A percentile compares a stretch with the other conserved stretches of the same genome.
Evolutionary conservation across 2,329 filamentous ascomycete species (phyloP).

Genomic region (Nakataea oryzae): DNA sequence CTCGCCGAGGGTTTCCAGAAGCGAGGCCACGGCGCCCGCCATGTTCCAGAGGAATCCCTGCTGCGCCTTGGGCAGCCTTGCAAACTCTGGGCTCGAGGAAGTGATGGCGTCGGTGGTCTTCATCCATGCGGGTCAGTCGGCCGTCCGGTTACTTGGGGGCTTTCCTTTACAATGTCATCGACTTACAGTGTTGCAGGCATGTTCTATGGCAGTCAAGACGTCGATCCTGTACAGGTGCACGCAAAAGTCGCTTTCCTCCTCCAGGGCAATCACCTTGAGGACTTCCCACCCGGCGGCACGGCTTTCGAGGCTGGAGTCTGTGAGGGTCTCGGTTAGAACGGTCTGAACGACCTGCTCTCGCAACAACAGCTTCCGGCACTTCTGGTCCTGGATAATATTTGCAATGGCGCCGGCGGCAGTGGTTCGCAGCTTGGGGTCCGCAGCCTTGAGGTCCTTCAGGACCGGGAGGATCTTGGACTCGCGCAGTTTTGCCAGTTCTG

Average conservation of each 20-base stretch:
- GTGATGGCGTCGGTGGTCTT: conserved; percentile 22
- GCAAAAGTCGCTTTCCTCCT: conserved; percentile 58
- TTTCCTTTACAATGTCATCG: background rate
- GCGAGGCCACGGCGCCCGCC: conserved; percentile 38
- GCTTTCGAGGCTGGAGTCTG: conserved; percentile 52
- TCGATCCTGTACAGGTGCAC: conserved; percentile 54
- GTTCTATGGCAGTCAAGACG: conserved; percentile 48
- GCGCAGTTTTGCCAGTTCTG: conserved; percentile 51
- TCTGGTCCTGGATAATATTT: conserved; percentile 50
- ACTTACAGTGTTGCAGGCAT: conserved; percentile 41
- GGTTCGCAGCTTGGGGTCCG: conserved; percentile 48
- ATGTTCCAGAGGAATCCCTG: conserved; percentile 44
- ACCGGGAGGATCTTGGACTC: conserved; percentile 54
- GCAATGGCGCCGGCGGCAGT: conserved; percentile 48
- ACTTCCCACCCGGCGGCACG: conserved; percentile 59
- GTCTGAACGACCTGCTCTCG: conserved; percentile 56
- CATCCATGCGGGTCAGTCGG: conserved; percentile 8
- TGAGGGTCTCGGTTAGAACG: conserved; percentile 53
- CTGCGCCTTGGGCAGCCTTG: conserved; percentile 40
- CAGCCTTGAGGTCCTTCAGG: conserved; percentile 47
- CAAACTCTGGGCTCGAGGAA: conserved; percentile 28
- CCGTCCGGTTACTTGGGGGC: background rate
- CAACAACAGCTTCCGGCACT: conserved; percentile 53
- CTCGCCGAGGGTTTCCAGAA: conserved; percentile 44
- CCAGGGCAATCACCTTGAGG: conserved; percentile 46